Conservation (phyloP, 805 yeast species). For the Kluyveromyces siamensis region DNA sequence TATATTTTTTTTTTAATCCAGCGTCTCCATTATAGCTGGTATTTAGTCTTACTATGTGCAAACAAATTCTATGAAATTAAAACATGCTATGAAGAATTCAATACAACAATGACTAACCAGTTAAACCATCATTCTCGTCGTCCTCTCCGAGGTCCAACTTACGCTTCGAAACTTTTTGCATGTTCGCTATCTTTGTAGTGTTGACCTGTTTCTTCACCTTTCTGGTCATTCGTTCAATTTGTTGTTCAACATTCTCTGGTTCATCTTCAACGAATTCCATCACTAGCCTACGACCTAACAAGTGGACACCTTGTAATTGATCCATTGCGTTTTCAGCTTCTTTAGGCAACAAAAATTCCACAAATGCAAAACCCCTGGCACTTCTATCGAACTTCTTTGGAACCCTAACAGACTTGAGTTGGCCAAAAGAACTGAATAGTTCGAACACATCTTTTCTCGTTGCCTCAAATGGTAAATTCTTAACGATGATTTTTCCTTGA, state of each 20-base stretch:
- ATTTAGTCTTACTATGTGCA: background rate
- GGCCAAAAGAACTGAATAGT: constrained; percentile 90
- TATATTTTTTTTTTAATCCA: too few species aligned
- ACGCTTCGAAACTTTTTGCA: constrained; percentile 64
- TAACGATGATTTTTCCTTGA: constrained; percentile 73
- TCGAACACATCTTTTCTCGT: constrained; percentile 88
- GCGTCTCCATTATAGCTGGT: background rate
- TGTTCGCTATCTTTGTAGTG: constrained; percentile 63
- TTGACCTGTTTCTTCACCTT: constrained; percentile 77
- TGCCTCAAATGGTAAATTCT: constrained; percentile 96
- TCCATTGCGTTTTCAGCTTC: constrained; percentile 95
- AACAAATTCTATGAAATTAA: background rate
- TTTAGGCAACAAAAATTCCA: constrained; percentile 75
- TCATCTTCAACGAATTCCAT: constrained; percentile 87
- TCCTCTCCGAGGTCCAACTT: constrained; percentile 47
- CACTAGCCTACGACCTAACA: constrained; percentile 88
- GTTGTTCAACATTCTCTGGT: constrained; percentile 77
- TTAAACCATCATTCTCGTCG: constrained; percentile 22
- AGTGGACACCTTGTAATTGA: constrained; percentile 90
- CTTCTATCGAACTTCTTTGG: constrained; percentile 93
- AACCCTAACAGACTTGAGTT: constrained; percentile 85
- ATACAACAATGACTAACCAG: constrained; percentile 7
- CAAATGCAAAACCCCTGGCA: constrained; percentile 97
- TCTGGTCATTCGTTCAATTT: constrained; percentile 81
- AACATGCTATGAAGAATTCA: background rate